A percentile compares a stretch with the other conserved stretches of the same genome.
phyloP scores from a whole-genome alignment of 2,329 filamentous ascomycete species.

The Colletotrichum sp. region DNA sequence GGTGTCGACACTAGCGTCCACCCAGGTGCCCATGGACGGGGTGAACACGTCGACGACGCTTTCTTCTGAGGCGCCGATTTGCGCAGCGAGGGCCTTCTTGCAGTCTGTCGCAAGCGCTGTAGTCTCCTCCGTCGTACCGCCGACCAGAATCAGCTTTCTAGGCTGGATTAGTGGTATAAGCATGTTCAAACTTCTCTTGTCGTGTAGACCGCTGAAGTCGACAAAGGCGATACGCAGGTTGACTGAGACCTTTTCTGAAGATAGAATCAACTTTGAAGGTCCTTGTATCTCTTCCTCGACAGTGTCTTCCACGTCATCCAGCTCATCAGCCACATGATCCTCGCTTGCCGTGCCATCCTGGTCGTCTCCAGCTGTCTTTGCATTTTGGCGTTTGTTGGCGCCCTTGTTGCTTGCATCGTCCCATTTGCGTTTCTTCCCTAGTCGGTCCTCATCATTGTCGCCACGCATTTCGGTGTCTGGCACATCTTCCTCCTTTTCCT shows the following conservation, averaged over 20 bases:
- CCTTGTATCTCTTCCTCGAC: constrained; percentile 55
- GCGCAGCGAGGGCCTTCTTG: constrained; percentile 65
- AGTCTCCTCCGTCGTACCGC: constrained; percentile 81
- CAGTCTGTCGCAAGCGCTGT: constrained; percentile 80
- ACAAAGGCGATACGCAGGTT: constrained; percentile 84
- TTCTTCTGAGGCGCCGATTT: constrained; percentile 48
- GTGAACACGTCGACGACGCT: constrained; percentile 77
- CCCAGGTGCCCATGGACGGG: constrained; percentile 71
- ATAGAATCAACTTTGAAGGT: constrained; percentile 77
- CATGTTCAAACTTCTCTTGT: constrained; percentile 93
- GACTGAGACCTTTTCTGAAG: constrained; percentile 67
- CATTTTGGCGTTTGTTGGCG: constrained; percentile 65
- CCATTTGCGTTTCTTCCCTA: constrained; percentile 96
- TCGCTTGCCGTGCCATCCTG: constrained; percentile 38
- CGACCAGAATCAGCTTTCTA: constrained; percentile 91
- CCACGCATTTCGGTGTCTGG: constrained; percentile 62
- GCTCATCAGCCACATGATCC: constrained; percentile 53
- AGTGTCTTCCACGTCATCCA: constrained; percentile 64
- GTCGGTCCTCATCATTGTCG: constrained; percentile 60
- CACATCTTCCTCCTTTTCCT: constrained; percentile 82
- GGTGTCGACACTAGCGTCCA: constrained; percentile 95
- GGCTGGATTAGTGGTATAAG: constrained; percentile 92
- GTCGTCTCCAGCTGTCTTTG: constrained; percentile 50
- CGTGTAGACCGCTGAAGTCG: constrained; percentile 91
- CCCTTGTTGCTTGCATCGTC: constrained; percentile 62